Evolutionary conservation across 1,139 yeast genomes (phyloP), one percentile per base, ranked within the genome.

Genomic region (Kurtzmaniella quercitrusa): DNA sequence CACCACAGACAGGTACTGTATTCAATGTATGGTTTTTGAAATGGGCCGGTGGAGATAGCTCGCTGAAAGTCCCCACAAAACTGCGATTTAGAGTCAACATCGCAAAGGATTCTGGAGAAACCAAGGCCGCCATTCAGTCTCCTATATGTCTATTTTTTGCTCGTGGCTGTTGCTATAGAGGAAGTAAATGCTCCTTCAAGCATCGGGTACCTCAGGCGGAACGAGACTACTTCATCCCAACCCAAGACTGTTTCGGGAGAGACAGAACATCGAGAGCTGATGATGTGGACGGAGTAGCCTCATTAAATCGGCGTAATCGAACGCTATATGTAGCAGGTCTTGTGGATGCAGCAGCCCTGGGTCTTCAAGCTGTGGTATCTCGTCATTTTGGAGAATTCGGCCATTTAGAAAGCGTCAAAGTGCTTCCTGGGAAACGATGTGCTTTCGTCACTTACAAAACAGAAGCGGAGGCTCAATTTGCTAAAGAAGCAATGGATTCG

Each of bases 261-360:
- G 96, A 88, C 57, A 88, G 85, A 59, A 85, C 86, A 48, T 73
- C 87, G 1, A 86, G 81, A 37, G 88, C 88, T 57, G 97, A 91
- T 51, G 98, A 93, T 61, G 88, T 89, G 96, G 83, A 86, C 37
- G 98, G 98, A 18, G 85, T 88, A 2, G 98, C 98, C 0, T 82
- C 91, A n/a, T 82, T 91, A 56, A 73, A 78, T 50, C 66, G 74
- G 33, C 71, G 71, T 20, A 91, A 89, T 57, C 65, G 83, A 44
- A 88, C 97, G 0, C 59, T 93, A 8, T 91, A 84, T 56, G 76
- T 93, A 2, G 95, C 95, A 17, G 83, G 88, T 1, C 66, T 88
- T 19, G 53, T 48, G 26, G 56, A 60, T 16, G 51, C 49, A 18
- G 15, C 23, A 8, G 15, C 21, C 12, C 23, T 15, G 16, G 45